Evolutionary conservation across 2,329 filamentous ascomycete genomes (phyloP).

Genomic region (Sporothrix euskadiensis): DNA sequence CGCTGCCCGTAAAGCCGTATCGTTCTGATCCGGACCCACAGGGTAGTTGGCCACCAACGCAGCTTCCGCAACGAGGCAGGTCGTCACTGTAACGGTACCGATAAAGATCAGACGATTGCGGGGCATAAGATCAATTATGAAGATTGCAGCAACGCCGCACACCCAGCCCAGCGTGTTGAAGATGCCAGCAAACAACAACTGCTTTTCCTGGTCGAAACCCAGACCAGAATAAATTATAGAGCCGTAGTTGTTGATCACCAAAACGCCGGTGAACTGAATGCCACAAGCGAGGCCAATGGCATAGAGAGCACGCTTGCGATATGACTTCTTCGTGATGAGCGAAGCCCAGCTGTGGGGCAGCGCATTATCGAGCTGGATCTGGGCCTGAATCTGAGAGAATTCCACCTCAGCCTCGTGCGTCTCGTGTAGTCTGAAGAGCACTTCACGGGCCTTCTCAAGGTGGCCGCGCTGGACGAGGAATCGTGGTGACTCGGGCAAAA

Average conservation of each 20-base stretch:
- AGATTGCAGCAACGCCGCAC: background rate
- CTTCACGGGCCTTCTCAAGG: background rate
- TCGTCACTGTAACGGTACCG: background rate
- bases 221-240: background rate
- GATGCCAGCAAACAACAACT: background rate
- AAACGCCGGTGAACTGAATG: background rate
- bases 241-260: background rate
- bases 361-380: background rate
- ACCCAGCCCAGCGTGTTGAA: background rate
- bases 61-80: background rate
- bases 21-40: background rate
- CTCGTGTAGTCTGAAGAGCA: background rate
- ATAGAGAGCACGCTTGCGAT: background rate
- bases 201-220: background rate
- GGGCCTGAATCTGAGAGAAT: background rate
- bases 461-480: background rate
- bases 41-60: background rate
- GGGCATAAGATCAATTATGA: background rate
- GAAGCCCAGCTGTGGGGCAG: background rate
- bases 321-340: background rate
- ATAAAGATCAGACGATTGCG: background rate
- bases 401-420: background rate
- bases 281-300: background rate
- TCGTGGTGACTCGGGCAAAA: background rate
- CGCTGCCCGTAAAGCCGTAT: background rate